Conservation (phyloP, 352 stramenopile genomes). For the Saprolegnia diclina region DNA sequence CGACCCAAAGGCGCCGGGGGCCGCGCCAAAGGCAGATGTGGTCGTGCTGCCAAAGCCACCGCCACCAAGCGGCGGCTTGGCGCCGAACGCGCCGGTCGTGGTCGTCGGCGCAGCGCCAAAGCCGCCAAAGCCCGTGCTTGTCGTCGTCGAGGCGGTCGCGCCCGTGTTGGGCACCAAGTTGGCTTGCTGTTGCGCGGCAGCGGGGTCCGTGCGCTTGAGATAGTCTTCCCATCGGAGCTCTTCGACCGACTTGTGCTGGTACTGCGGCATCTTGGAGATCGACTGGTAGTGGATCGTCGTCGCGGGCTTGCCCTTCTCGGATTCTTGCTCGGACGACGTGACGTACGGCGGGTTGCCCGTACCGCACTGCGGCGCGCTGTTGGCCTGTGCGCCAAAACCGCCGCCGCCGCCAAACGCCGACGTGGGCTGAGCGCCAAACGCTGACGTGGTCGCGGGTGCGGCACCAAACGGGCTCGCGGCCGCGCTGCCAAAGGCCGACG, state of each 20-base stretch:
- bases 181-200: conserved; percentile 28
- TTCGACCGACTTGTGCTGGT: conserved; percentile 67
- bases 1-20: conserved; percentile 23
- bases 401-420: neutral
- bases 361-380: conserved; percentile 32
- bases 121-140: conserved; percentile 42
- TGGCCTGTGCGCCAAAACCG: conserved; percentile 4
- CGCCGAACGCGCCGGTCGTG: conserved; percentile 41
- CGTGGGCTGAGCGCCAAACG: conserved; percentile 13
- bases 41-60: conserved; percentile 30
- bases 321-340: conserved; percentile 51
- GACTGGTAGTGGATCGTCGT: conserved; percentile 47
- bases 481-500: neutral
- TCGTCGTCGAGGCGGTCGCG: neutral
- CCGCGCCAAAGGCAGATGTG: neutral
- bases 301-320: conserved; percentile 43
- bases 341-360: conserved; percentile 70
- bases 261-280: conserved; percentile 64
- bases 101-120: conserved; percentile 47
- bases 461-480: conserved; percentile 3
- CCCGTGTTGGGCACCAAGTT: conserved; percentile 33
- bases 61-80: conserved; percentile 30
- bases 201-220: conserved; percentile 63
- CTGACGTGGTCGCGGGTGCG: conserved; percentile 8
- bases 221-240: conserved; percentile 77